Base-by-base conservation (phyloP, 805 yeast genomes). In the Kodamaea nitidulidarum region DNA sequence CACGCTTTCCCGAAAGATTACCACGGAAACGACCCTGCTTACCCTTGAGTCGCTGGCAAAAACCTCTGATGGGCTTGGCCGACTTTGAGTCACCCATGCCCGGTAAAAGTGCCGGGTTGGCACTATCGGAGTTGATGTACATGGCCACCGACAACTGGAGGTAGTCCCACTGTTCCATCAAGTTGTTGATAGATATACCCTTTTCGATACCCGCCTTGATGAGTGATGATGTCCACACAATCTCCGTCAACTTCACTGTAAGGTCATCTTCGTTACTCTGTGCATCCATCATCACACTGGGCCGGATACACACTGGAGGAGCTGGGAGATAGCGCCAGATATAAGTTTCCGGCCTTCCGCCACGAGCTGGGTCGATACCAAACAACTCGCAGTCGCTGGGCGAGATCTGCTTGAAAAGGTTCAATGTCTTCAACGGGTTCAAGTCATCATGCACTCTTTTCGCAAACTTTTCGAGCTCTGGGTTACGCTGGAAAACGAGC, bases 81-180 rank as follows among this genome's bases (percentile, higher is more conserved):
- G 62, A 49, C 51, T 84, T 84, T 7, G 67, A 49, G 2, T 61
- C 58, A 24, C 40, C 40, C 15, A 75, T 68, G 18, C 85, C 84
- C 2, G 96, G 95, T 46, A 81, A 59, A 60, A 81, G 72, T 4
- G 88, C 80, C 10, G 90, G 88, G 40, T 82, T 80, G 11, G 90
- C 93, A 21, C 95, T 84, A 63, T 93, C 99, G 1, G 96, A 87
- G 60, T 93, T 93, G 53, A 93, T 93, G 60, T 93, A 93, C 88
- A 93, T 86, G 15, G 98, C 99, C 35, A 93, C 90, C 1, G 96
- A 85, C 38, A 93, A 71, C 63, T 93, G 99, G 48, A 93, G 66
- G 58, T 87, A 93, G 56, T 93, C 99, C 99, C 99, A 93, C 56
- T 93, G 98, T 56, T 91, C 98, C 96, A 93, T 90, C 63, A 93